These are phyloP conservation scores for Trebouxia sp. DNA, from an alignment of 139 green algal species.

Conservation along the genomic window DNA sequence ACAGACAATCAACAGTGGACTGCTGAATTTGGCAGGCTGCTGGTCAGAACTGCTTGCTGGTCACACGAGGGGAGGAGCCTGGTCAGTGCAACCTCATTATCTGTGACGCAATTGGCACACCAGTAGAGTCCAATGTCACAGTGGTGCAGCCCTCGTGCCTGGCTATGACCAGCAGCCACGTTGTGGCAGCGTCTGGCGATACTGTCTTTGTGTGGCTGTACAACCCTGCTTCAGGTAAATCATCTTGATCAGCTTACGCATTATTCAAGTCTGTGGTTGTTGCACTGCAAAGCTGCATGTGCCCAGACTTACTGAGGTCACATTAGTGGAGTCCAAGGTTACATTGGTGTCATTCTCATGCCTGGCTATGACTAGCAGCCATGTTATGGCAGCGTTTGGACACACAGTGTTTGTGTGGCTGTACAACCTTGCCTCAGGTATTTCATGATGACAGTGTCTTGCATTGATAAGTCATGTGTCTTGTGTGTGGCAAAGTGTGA, in stretches of 20 bases:
- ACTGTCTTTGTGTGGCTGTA: constrained; percentile 79
- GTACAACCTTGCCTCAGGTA: constrained; percentile 31
- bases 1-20: not conserved
- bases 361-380: constrained; percentile 55
- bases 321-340: constrained; percentile 73
- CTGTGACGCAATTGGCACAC: constrained; percentile 82
- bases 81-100: constrained; percentile 77
- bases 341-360: constrained; percentile 62
- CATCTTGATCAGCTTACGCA: no score
- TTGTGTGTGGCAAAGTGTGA: no score
- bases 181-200: constrained; percentile 58
- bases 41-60: constrained; percentile 61
- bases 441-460: no score
- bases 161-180: constrained; percentile 51
- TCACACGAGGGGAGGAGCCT: constrained; percentile 57
- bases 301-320: no score
- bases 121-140: constrained; percentile 79
- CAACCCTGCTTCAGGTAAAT: not conserved
- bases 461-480: no score
- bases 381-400: constrained; percentile 54
- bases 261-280: no score
- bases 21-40: not conserved
- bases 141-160: constrained; percentile 60
- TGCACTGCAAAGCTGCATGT: no score
- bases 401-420: constrained; percentile 78